Evolutionary conservation across 1,139 yeast species (phyloP).

Genomic region (Yamadazyma songkhlaensis): DNA sequence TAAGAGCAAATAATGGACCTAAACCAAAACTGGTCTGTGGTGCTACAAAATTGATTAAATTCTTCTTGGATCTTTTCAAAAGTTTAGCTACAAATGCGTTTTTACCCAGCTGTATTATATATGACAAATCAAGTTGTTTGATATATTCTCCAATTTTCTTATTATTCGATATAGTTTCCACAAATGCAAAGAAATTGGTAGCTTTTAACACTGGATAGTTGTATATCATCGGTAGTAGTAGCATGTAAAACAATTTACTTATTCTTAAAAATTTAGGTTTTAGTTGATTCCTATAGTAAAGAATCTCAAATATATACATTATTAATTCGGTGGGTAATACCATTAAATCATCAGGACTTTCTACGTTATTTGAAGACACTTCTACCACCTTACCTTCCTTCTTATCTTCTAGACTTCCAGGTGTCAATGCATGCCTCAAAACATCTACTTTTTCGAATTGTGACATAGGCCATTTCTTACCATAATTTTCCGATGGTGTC

Average conservation of each 20-base stretch:
- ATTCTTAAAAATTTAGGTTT: constrained; percentile 57
- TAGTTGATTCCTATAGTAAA: constrained; percentile 32
- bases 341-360: constrained; percentile 18
- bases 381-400: constrained; percentile 5
- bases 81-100: constrained; percentile 85
- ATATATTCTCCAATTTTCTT: constrained; percentile 46
- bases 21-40: constrained; percentile 95
- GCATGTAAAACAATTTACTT: constrained; percentile 56
- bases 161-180: constrained; percentile 57
- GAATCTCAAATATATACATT: constrained; percentile 44
- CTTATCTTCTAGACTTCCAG: background rate
- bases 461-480: constrained; percentile 40
- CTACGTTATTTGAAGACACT: constrained; percentile 3
- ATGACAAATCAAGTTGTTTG: constrained; percentile 61
- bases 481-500: constrained; percentile 19
- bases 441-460: constrained; percentile 49
- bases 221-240: constrained; percentile 64
- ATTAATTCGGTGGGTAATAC: constrained; percentile 62
- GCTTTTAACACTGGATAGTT: constrained; percentile 59
- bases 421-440: constrained; percentile 24
- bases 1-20: constrained; percentile 78
- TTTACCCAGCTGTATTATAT: constrained; percentile 87
- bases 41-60: constrained; percentile 69
- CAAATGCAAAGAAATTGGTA: constrained; percentile 68
- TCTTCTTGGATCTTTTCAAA: constrained; percentile 67